A percentile compares a stretch with the other conserved stretches of the same genome.
Evolutionary conservation across 1,284 basidiomycete genomes (phyloP).

Genomic region (Veloboletus limbatus): DNA sequence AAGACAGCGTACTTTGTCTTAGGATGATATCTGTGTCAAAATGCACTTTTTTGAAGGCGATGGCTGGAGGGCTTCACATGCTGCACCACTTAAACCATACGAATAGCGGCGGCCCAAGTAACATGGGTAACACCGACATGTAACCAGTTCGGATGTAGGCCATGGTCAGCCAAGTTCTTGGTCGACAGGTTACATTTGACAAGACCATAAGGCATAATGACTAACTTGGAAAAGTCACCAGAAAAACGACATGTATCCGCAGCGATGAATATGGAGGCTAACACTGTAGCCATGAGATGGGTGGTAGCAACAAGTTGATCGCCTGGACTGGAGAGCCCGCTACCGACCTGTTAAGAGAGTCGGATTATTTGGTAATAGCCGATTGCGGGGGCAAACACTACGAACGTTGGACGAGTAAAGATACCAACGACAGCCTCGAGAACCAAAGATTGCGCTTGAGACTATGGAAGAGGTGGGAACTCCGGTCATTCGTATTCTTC

Average conservation of each 20-base stretch:
- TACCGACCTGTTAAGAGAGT: conserved; percentile 8
- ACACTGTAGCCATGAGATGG: conserved; percentile 20
- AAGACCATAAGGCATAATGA: conserved; percentile 40
- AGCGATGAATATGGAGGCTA: conserved; percentile 20
- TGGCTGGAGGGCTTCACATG: neutral
- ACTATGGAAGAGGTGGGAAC: neutral
- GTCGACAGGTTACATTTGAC: conserved; percentile 38
- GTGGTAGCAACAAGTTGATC: conserved; percentile 14
- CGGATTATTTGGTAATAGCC: conserved; percentile 26
- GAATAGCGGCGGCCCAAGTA: conserved; percentile 38
- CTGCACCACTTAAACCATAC: conserved; percentile 20
- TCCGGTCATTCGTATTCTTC: neutral
- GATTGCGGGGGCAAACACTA: conserved; percentile 35
- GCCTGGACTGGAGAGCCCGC: conserved; percentile 14
- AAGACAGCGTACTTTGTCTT: conserved; percentile 21
- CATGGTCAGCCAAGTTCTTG: conserved; percentile 39
- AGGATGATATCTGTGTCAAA: conserved; percentile 16
- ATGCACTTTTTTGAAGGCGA: conserved; percentile 8
- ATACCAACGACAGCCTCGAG: conserved; percentile 29
- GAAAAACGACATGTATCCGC: conserved; percentile 36
- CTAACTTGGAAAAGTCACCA: conserved; percentile 17
- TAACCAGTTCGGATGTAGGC: conserved; percentile 41
- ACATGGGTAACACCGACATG: conserved; percentile 39
- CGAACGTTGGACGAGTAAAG: conserved; percentile 40
- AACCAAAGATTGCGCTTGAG: conserved; percentile 16